Evolutionary conservation across 306 rosid species (phyloP).

Genomic region (Lablab purpureus): DNA sequence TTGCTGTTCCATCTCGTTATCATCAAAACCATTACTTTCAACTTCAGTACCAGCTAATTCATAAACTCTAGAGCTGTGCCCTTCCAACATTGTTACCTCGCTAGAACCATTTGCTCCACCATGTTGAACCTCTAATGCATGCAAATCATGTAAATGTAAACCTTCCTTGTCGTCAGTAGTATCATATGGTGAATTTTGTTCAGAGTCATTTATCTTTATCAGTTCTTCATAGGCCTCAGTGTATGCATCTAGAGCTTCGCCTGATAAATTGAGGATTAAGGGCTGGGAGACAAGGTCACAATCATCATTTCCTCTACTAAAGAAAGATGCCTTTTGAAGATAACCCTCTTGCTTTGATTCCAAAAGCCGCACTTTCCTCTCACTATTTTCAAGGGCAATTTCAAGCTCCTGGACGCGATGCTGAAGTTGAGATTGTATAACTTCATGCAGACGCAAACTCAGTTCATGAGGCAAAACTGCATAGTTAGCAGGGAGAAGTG

Average conservation of each 20-base stretch:
- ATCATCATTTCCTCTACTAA: conserved; percentile 49
- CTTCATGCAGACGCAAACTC: conserved; percentile 81
- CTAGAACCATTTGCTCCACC: conserved; percentile 40
- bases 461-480: conserved; percentile 82
- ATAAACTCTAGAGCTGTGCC: conserved; percentile 45
- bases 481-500: conserved; percentile 59
- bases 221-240: conserved; percentile 80
- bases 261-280: conserved; percentile 73
- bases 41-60: conserved; percentile 52
- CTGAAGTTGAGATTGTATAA: conserved; percentile 77
- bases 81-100: conserved; percentile 45
- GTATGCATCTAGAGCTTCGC: conserved; percentile 88
- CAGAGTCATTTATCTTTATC: conserved; percentile 62
- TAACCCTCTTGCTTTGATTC: conserved; percentile 52
- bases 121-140: conserved; percentile 39
- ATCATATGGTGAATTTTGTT: conserved; percentile 62
- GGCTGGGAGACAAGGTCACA: conserved; percentile 55
- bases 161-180: conserved; percentile 39
- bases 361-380: conserved; percentile 52
- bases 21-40: conserved; percentile 63
- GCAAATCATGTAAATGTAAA: conserved; percentile 34
- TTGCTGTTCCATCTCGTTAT: conserved; percentile 70
- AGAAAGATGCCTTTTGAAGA: conserved; percentile 44
- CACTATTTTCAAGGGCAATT: conserved; percentile 73
- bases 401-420: conserved; percentile 87